phyloP scores from a whole-genome alignment of 441 rosid genomes.

The Populus hybrid region DNA sequence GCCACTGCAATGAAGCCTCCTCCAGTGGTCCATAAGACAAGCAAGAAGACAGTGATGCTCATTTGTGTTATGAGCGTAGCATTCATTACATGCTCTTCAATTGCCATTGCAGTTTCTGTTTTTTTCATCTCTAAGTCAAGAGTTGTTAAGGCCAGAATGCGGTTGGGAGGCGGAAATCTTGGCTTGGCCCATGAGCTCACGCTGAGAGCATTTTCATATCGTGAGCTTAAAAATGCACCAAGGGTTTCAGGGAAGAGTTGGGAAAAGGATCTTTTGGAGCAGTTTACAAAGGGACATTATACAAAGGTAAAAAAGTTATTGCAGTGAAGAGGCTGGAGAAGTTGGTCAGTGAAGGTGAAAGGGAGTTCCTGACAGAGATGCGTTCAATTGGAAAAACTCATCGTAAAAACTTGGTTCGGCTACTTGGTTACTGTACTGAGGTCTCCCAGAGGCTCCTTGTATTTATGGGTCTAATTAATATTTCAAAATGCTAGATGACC shows the following conservation, averaged over 20 bases:
- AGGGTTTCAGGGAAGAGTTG: too few relatives aligned
- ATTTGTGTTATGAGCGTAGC: not conserved
- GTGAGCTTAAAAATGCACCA: too few relatives aligned
- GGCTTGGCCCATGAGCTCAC: constrained; percentile 9
- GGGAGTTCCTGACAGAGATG: constrained; percentile 27
- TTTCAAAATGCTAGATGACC: too few relatives aligned
- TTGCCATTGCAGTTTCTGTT: not conserved
- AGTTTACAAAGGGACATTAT: too few relatives aligned
- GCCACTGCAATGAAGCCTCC: not conserved
- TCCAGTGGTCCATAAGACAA: not conserved
- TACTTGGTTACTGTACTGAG: constrained; percentile 28
- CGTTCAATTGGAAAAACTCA: constrained; percentile 22
- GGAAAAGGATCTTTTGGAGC: too few relatives aligned
- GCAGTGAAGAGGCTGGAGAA: constrained; percentile 38
- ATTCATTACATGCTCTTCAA: not conserved
- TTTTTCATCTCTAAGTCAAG: not conserved
- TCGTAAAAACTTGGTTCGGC: constrained; percentile 23
- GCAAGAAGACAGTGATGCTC: not conserved
- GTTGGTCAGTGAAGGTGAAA: constrained; percentile 26
- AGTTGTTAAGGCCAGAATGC: not conserved
- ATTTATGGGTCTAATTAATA: too few relatives aligned
- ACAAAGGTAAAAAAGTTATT: constrained; percentile 1
- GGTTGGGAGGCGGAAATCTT: not conserved
- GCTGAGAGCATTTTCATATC: not conserved
- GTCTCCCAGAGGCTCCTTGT: constrained; percentile 26